Conservation (phyloP, 2,329 filamentous ascomycete genomes). For the Beauveria brongniartii region DNA sequence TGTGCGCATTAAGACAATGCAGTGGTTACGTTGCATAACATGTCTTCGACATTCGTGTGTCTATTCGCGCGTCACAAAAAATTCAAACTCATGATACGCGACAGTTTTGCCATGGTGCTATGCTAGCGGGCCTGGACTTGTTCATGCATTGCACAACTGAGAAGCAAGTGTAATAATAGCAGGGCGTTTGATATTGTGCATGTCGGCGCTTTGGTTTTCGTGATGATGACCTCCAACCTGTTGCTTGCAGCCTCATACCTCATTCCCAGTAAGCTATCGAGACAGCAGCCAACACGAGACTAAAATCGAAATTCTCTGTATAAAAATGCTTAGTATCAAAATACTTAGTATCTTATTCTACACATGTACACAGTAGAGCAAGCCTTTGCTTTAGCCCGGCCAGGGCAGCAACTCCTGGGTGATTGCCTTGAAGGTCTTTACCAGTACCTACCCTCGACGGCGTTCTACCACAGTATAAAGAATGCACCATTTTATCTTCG, state of each 20-base stretch:
- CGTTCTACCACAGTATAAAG: too few species aligned
- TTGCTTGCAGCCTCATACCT: not conserved
- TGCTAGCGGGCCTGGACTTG: not conserved
- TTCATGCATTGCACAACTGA: not conserved
- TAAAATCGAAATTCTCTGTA: not conserved
- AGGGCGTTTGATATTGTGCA: not conserved
- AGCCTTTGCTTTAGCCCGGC: too few species aligned
- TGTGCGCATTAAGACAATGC: not conserved
- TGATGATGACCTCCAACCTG: not conserved
- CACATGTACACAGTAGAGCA: not conserved
- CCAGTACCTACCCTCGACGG: too few species aligned
- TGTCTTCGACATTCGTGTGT: not conserved
- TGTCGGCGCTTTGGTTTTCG: not conserved
- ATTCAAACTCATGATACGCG: not conserved
- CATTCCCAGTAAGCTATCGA: not conserved
- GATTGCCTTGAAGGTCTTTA: too few species aligned
- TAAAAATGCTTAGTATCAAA: not conserved
- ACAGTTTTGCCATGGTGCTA: not conserved
- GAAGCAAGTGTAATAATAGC: not conserved
- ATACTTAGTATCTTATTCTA: not conserved
- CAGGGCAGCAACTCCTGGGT: not conserved
- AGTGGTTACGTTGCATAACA: not conserved
- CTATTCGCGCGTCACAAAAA: not conserved
- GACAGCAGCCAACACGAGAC: not conserved
- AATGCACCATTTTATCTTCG: not conserved